A percentile compares a stretch with the other conserved stretches of the same genome.
Evolutionary conservation across 2,329 filamentous ascomycete species (phyloP).

Genomic region (Davidsoniella neocaledoniae): DNA sequence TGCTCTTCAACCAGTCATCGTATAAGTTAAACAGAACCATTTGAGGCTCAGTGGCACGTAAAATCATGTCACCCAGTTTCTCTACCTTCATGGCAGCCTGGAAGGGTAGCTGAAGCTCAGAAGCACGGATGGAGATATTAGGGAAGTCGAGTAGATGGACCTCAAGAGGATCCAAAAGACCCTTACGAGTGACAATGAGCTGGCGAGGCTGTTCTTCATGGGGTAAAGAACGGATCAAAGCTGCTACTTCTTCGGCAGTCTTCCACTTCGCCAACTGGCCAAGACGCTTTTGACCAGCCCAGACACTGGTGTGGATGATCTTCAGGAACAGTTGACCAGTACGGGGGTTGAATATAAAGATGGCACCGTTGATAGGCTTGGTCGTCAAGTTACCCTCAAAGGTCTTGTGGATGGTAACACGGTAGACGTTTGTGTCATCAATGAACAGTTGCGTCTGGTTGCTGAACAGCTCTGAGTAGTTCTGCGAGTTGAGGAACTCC

Average conservation of each 20-base stretch:
- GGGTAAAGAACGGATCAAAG: slow-evolving; percentile 82
- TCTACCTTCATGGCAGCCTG: slow-evolving; percentile 99
- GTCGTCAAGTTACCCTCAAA: slow-evolving; percentile 98
- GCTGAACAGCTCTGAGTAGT: slow-evolving; percentile 97
- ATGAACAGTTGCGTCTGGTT: slow-evolving; percentile 98
- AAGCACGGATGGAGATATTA: slow-evolving; percentile 96
- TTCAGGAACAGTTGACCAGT: slow-evolving; percentile 96
- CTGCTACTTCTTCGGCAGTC: slow-evolving; percentile 97
- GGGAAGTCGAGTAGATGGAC: slow-evolving; percentile 96
- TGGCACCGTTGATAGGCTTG: slow-evolving; percentile 97
- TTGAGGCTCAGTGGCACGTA: slow-evolving; percentile 94
- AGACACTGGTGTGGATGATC: slow-evolving; percentile 98
- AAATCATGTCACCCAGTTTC: slow-evolving; percentile 97
- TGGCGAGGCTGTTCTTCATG: slow-evolving; percentile 98
- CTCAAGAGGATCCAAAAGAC: slow-evolving; percentile 88
- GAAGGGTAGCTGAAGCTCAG: slow-evolving; percentile 92
- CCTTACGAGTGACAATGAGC: slow-evolving; percentile 93
- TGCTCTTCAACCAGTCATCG: slow-evolving; percentile 96
- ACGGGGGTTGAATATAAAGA: slow-evolving; percentile 99
- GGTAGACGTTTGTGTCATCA: slow-evolving; percentile 97
- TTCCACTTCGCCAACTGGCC: slow-evolving; percentile 99
- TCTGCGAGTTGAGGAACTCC: slow-evolving; percentile 97
- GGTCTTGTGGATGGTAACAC: slow-evolving; percentile 98
- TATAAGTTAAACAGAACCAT: slow-evolving; percentile 99
- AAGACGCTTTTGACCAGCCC: slow-evolving; percentile 97